Evolutionary conservation across 371 early-diverging fungal genomes (phyloP).

Genomic region (Scutellospora calospora): DNA sequence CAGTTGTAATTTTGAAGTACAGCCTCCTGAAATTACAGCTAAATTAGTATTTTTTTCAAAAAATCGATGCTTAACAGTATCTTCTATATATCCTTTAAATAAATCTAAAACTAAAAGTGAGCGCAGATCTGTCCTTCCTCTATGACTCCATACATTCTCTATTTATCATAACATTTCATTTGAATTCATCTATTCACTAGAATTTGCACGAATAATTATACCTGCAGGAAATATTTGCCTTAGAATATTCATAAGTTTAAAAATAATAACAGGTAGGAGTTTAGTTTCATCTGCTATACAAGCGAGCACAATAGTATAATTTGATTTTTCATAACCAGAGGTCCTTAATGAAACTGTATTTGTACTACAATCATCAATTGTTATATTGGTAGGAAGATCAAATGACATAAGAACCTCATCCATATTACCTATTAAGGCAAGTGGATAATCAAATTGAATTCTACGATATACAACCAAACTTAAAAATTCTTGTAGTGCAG

Average conservation of each 20-base stretch:
- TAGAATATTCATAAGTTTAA: not conserved
- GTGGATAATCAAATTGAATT: conserved; percentile 7
- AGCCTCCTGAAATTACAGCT: conserved; percentile 26
- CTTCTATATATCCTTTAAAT: not conserved
- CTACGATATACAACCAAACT: conserved; percentile 13
- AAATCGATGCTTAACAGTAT: conserved; percentile 15
- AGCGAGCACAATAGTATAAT: not conserved
- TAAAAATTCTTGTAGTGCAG: not conserved
- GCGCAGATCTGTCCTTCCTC: too few relatives aligned
- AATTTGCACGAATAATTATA: not conserved
- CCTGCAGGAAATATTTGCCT: not conserved
- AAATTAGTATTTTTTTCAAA: not conserved
- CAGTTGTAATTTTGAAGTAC: conserved; percentile 21
- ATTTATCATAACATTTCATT: not conserved
- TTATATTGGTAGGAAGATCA: not conserved
- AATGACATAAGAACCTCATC: not conserved
- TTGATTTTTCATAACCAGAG: not conserved
- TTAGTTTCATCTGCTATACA: not conserved
- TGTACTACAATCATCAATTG: not conserved
- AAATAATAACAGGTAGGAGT: not conserved
- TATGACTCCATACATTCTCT: not conserved
- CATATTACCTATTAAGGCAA: conserved; percentile 16
- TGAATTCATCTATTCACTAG: not conserved
- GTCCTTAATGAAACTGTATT: not conserved
- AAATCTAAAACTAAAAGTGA: not conserved